These are phyloP conservation scores for Jatropha multifida DNA, from an alignment of 441 rosid species.

Conservation along the genomic window DNA sequence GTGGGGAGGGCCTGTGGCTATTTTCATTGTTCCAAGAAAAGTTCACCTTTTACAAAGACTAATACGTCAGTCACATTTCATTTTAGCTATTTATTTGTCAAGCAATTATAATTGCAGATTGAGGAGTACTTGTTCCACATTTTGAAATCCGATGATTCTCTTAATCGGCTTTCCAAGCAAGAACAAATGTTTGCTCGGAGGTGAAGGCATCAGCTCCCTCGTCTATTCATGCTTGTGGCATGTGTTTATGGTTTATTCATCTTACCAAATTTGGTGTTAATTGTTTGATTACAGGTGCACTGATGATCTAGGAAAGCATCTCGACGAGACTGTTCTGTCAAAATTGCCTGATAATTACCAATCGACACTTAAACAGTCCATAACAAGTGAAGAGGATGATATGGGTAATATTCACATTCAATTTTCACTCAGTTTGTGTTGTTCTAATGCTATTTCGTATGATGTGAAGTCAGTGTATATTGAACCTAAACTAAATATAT, in stretches of 20 bases:
- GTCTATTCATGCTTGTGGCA: not conserved
- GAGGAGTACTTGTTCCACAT: constrained; percentile 73
- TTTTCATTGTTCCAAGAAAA: not conserved
- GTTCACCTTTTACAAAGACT: not conserved
- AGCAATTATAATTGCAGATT: constrained; percentile 46
- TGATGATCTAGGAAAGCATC: constrained; percentile 64
- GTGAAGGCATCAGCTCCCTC: constrained; percentile 28
- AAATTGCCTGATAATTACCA: constrained; percentile 79
- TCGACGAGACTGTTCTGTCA: constrained; percentile 66
- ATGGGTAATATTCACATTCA: constrained; percentile 48
- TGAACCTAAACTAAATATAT: not conserved
- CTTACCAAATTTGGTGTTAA: not conserved
- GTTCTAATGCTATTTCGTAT: not conserved
- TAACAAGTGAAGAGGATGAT: constrained; percentile 74
- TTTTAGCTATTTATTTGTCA: constrained; percentile 7
- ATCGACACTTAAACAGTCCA: constrained; percentile 63
- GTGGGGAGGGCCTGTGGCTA: not conserved
- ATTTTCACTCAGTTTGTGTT: not conserved
- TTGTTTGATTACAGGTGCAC: constrained; percentile 46
- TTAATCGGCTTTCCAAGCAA: constrained; percentile 54
- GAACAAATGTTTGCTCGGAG: constrained; percentile 65
- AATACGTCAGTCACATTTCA: not conserved
- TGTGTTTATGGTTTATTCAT: not conserved
- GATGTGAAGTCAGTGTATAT: not conserved
- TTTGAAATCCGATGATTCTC: constrained; percentile 46